Base-by-base conservation (phyloP, 169 alveolate species). In the Plasmodium yoelii region DNA sequence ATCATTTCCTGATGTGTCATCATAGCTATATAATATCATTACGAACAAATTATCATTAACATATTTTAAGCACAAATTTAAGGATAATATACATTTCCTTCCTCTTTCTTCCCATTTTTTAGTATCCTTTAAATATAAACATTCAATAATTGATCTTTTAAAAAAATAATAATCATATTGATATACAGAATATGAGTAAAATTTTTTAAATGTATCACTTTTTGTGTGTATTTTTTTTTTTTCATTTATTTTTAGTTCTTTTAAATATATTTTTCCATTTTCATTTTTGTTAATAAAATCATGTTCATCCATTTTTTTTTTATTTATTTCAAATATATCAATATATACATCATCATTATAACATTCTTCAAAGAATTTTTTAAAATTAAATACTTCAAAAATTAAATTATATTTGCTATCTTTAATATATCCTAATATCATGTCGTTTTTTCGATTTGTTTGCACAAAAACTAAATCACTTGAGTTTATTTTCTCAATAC, bases 351-450 rank as follows among this genome's bases (percentile, higher is more conserved):
- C 69, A 18, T 65, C 86, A 10, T 82, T 57, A 53, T 55, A 70
- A 26, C 19, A 55, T 10, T 44, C 39, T 63, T 26, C 22, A 57
- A 82, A 82, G 39, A 51, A 67, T 2, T 68, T 55, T 24, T 82
- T 82, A 67, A 82, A 67, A 69, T 82, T 82, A 7, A 82, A 67
- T 42, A 82, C 26, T 46, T 82, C 90, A 61, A 82, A 82, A 67
- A 67, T 53, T 57, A 82, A 65, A 82, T 82, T 82, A 68, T 19
- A 82, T 34, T 82, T 82, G 53, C 72, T 65, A 65, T 68, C 42
- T 44, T 82, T 82, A 8, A 82, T 55, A 70, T 82, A 82, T 44
- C 90, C 90, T 28, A 82, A 55, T n/a, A 82, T 49, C 7, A 68
- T 44, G 22, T 82, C 90, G 53, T 82, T 82, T 49, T 82, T 55